phyloP scores from a whole-genome alignment of 257 asterid species.

The Primulina tabacum region DNA sequence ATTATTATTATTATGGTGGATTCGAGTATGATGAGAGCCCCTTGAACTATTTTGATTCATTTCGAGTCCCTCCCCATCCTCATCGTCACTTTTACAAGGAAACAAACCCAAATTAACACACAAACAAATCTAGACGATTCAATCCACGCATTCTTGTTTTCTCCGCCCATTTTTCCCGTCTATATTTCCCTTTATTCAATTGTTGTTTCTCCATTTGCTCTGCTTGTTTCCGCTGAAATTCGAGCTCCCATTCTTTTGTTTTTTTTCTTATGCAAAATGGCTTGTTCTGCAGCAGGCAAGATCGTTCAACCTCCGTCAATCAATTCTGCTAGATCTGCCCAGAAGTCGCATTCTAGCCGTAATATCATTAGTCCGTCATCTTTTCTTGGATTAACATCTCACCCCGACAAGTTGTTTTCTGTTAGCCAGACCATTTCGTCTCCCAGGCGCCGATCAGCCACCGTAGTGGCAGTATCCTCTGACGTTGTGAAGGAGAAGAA shows the following conservation, averaged over 20 bases:
- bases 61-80: not conserved
- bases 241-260: not conserved
- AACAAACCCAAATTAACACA: not conserved
- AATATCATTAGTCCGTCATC: not conserved
- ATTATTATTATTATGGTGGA: no score
- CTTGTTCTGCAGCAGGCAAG: not conserved
- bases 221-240: not conserved
- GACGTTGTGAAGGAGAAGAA: slow-evolving; percentile 79
- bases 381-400: not conserved
- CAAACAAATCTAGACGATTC: not conserved
- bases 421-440: slow-evolving; percentile 27
- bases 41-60: no score
- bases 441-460: slow-evolving; percentile 44
- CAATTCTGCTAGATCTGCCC: slow-evolving; percentile 1
- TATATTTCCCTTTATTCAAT: not conserved
- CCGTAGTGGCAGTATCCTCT: slow-evolving; percentile 60
- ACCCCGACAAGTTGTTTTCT: slow-evolving; percentile 26
- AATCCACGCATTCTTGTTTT: not conserved
- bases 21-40: no score
- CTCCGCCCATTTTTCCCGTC: not conserved
- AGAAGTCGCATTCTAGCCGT: not conserved
- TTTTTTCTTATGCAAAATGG: not conserved
- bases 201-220: not conserved
- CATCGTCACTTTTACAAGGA: not conserved
- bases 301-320: not conserved